Evolutionary conservation across 441 rosid genomes (phyloP), one percentile per base, ranked within the genome.

Genomic region (Iberis amara): DNA sequence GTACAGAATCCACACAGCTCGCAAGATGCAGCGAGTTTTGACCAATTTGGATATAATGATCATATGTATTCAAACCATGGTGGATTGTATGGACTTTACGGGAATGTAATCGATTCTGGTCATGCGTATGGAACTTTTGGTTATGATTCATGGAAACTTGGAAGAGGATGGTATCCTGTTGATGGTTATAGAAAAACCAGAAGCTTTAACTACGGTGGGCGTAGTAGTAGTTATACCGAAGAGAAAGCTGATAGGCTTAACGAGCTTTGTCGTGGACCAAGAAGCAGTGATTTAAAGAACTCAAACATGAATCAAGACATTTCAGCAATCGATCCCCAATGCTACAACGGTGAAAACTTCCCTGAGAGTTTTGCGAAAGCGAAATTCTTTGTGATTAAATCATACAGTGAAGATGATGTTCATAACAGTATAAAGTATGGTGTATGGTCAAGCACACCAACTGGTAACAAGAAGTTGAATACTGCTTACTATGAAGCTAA

Each of bases 401-500:
- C 92, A 2, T 81, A 81, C 59, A 81, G 88, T 5, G 92, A 81
- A 68, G 92, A 83, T 68, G 87, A 83, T 65, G 87, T 81, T 39
- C 92, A 83, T 55, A 83, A 81, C 66, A 77, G 92, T 56, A 65
- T 83, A 15, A 83, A 83, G 52, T 79, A 83, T 63, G 73, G 66
- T 35, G 76, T 74, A 28, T 83, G 92, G 92, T 77, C 92, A 18
- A 83, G 88, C 67, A 83, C 88, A 15, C 78, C 76, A 15, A 81
- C 73, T 39, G 92, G 92, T 11, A 83, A 92, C 70, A 89, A 78
- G 73, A 86, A 89, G 73, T 78, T 92, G 36, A 88, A 89, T 71
- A 82, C 80, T 6, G 92, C 96, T 26, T 92, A 83, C 57, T 23
- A 30, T 18, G 83, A 78, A 59, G 83, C 90, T 24, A 74, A 68